These are phyloP conservation scores for Aurifilum marmelostoma DNA, from an alignment of 2,329 filamentous ascomycete species.

Conservation along the genomic window DNA sequence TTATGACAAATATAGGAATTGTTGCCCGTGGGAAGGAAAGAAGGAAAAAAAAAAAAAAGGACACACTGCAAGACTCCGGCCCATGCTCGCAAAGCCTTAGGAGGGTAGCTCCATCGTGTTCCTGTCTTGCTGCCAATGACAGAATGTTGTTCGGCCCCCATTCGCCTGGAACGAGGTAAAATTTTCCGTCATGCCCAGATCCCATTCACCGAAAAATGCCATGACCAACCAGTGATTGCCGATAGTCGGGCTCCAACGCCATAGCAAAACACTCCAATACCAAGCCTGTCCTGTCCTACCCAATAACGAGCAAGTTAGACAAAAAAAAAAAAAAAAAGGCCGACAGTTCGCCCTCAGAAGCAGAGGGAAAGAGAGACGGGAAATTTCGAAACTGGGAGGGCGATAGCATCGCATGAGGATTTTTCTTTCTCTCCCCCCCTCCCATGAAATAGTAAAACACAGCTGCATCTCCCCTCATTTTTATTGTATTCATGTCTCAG, in stretches of 20 bases:
- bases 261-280: not conserved
- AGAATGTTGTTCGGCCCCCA: conserved; percentile 7
- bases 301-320: not conserved
- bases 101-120: not conserved
- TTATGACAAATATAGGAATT: not conserved
- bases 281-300: not conserved
- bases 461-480: not conserved
- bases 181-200: conserved; percentile 4
- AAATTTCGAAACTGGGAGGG: no score
- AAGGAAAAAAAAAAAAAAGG: not conserved
- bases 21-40: not conserved
- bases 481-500: conserved; percentile 22
- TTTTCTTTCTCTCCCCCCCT: not conserved
- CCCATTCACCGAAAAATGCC: not conserved
- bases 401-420: no score
- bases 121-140: not conserved
- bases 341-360: no score
- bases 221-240: not conserved
- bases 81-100: not conserved
- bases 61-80: not conserved
- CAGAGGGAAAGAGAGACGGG: no score
- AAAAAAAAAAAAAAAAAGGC: no score
- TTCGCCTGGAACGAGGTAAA: conserved; percentile 25
- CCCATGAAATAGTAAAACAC: no score
- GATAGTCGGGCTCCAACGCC: not conserved